Evolutionary conservation across 2,329 filamentous ascomycete species (phyloP).

Genomic region (Proliferodiscus dingleyae): DNA sequence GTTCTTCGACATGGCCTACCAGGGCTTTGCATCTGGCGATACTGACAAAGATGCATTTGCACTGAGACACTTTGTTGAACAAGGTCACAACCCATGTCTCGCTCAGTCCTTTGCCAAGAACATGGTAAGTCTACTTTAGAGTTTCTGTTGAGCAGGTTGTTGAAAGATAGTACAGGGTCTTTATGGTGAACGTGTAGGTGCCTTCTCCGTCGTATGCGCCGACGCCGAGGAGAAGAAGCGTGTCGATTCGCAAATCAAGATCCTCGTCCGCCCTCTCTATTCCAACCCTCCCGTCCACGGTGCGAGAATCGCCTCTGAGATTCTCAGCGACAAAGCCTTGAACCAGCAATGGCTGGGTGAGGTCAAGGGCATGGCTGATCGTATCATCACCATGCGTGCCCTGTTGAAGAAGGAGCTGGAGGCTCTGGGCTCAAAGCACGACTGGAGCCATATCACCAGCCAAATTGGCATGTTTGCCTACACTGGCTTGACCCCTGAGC

Average conservation of each 20-base stretch:
- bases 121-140: slow-evolving; percentile 59
- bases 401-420: slow-evolving; percentile 93
- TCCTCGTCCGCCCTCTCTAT: slow-evolving; percentile 93
- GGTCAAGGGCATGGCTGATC: slow-evolving; percentile 98
- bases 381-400: slow-evolving; percentile 97
- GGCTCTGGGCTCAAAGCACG: slow-evolving; percentile 89
- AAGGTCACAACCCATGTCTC: slow-evolving; percentile 84
- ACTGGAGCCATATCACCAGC: slow-evolving; percentile 98
- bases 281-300: slow-evolving; percentile 97
- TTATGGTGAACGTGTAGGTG: slow-evolving; percentile 95
- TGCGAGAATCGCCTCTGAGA: slow-evolving; percentile 86
- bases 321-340: slow-evolving; percentile 78
- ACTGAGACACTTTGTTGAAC: slow-evolving; percentile 84
- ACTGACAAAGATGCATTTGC: slow-evolving; percentile 92
- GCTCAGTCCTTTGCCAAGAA: slow-evolving; percentile 98
- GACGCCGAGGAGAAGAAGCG: slow-evolving; percentile 89
- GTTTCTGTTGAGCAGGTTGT: slow-evolving; percentile 11
- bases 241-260: slow-evolving; percentile 97
- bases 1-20: slow-evolving; percentile 99
- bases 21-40: slow-evolving; percentile 92
- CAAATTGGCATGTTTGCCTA: slow-evolving; percentile 99
- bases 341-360: slow-evolving; percentile 94
- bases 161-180: slow-evolving; percentile 58
- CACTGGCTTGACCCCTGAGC: slow-evolving; percentile 83
- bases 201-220: slow-evolving; percentile 87